These are phyloP conservation scores for Rhynchosporium secalis DNA, from an alignment of 2,329 filamentous ascomycete genomes.

Conservation along the genomic window DNA sequence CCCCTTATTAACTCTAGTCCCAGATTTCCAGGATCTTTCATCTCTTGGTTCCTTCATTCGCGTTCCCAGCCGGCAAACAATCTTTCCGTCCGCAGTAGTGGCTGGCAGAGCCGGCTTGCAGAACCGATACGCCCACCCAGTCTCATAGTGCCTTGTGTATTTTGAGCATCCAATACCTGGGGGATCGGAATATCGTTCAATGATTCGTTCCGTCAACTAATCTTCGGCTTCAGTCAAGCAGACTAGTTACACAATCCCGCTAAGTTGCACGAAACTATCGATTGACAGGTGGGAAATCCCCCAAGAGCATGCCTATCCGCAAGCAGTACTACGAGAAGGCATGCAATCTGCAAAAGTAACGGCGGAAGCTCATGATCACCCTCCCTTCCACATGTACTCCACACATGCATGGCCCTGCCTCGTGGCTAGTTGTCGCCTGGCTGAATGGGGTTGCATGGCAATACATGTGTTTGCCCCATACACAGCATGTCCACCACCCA, in stretches of 20 bases:
- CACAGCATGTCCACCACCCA: neutral
- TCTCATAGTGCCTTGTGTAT: neutral
- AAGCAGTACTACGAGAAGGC: neutral
- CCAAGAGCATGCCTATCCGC: neutral
- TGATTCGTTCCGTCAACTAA: neutral
- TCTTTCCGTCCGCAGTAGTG: neutral
- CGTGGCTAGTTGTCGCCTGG: constrained; percentile 6
- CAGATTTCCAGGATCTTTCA: neutral
- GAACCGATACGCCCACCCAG: neutral
- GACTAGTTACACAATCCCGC: constrained; percentile 7
- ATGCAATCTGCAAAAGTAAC: constrained; percentile 6
- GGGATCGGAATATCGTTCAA: neutral
- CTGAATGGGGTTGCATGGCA: constrained; percentile 4
- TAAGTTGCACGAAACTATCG: constrained; percentile 2
- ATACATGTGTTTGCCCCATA: constrained; percentile 9
- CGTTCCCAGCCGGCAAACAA: constrained; percentile 2
- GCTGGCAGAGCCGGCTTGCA: neutral
- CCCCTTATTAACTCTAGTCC: constrained; percentile 1
- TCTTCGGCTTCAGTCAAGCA: neutral
- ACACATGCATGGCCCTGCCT: constrained; percentile 12
- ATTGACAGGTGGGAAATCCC: constrained; percentile 3
- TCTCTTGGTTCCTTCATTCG: neutral
- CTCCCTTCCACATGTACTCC: constrained; percentile 7
- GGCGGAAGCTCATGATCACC: neutral
- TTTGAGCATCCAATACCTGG: neutral